Evolutionary conservation across 2,329 filamentous ascomycete species (phyloP).

Genomic region (Ophiostoma fasciatum): DNA sequence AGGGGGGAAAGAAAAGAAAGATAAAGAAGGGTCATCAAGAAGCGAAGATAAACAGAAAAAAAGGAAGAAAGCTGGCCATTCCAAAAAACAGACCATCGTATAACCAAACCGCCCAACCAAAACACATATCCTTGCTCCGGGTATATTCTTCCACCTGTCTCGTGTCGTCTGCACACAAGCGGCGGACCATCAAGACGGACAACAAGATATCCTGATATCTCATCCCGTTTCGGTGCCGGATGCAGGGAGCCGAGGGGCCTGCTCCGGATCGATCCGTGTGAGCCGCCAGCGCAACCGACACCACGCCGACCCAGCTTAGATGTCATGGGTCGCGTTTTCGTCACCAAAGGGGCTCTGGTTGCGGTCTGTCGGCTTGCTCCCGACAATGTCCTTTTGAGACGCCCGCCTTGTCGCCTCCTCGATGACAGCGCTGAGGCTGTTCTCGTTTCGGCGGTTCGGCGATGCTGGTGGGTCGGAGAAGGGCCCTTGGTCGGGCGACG

Average conservation of each 20-base stretch:
- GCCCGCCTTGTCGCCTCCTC: conserved; percentile 33
- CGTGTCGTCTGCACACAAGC: neutral
- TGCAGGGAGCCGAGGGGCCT: too few species aligned
- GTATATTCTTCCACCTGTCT: conserved; percentile 1
- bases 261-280: too few species aligned
- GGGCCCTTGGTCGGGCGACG: conserved; percentile 37
- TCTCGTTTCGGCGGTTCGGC: conserved; percentile 23
- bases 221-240: too few species aligned
- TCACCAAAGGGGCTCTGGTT: conserved; percentile 40
- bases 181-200: too few species aligned
- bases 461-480: conserved; percentile 40
- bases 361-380: conserved; percentile 15
- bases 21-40: neutral
- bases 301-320: too few species aligned
- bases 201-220: too few species aligned
- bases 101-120: conserved; percentile 1
- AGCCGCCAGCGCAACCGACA: too few species aligned
- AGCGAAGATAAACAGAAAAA: neutral
- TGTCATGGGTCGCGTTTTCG: conserved; percentile 40
- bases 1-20: neutral
- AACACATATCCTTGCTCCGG: conserved; percentile 1
- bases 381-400: conserved; percentile 21
- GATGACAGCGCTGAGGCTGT: conserved; percentile 38
- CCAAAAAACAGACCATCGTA: conserved; percentile 1
- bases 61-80: neutral